Evolutionary conservation across 805 yeast species (phyloP).

Genomic region (Komagataella mondaviorum): DNA sequence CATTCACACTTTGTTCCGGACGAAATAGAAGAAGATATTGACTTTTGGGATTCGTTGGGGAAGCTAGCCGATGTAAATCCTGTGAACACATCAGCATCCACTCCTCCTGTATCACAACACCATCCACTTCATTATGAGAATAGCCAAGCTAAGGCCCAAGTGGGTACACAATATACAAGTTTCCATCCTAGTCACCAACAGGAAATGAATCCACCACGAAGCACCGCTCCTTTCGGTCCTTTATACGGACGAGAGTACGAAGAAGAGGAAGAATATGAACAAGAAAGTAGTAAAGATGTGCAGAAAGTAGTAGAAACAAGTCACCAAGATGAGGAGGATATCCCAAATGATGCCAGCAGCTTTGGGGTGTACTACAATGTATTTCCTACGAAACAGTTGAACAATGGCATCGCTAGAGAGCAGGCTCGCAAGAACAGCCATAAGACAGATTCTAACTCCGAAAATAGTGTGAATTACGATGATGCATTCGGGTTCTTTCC

Average conservation of each 20-base stretch:
- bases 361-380: constrained; percentile 21
- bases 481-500: constrained; percentile 9
- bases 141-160: constrained; percentile 8
- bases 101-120: constrained; percentile 35
- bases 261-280: constrained; percentile 7
- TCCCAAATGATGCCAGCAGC: constrained; percentile 16
- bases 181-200: constrained; percentile 1
- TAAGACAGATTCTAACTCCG: not conserved
- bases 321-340: constrained; percentile 18
- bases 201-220: constrained; percentile 2
- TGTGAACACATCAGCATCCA: constrained; percentile 5
- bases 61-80: constrained; percentile 30
- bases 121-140: constrained; percentile 33
- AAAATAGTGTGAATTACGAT: constrained; percentile 1
- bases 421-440: not conserved
- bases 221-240: constrained; percentile 1
- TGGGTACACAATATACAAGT: not conserved
- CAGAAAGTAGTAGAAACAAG: constrained; percentile 4
- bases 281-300: constrained; percentile 18
- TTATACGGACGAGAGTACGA: constrained; percentile 7
- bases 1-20: constrained; percentile 15
- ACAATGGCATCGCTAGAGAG: constrained; percentile 2
- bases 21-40: constrained; percentile 48
- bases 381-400: constrained; percentile 9
- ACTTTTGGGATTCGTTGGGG: constrained; percentile 62